Evolutionary conservation across 805 yeast genomes (phyloP).

Genomic region (Candida hungchunana): DNA sequence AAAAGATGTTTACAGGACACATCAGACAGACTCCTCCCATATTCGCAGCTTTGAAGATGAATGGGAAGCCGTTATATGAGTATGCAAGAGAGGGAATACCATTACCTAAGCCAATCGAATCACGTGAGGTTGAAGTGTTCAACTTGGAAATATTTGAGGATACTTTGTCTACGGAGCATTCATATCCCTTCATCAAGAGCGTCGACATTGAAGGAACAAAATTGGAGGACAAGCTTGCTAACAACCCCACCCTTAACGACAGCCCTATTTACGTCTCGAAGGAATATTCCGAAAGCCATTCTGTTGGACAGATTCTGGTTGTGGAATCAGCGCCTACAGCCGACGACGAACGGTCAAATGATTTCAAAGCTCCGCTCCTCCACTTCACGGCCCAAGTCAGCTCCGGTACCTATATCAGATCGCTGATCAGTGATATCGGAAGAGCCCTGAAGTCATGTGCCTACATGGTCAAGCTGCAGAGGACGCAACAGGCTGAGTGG

Average conservation of each 20-base stretch:
- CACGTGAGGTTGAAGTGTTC: constrained; percentile 63
- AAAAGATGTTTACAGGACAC: constrained; percentile 70
- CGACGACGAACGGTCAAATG: constrained; percentile 33
- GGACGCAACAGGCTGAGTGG: constrained; percentile 84
- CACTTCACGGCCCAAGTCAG: constrained; percentile 78
- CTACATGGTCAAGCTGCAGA: constrained; percentile 78
- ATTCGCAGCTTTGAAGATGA: constrained; percentile 88
- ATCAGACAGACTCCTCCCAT: constrained; percentile 92
- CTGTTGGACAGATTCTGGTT: constrained; percentile 34
- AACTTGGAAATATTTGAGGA: constrained; percentile 51
- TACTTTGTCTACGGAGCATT: constrained; percentile 51
- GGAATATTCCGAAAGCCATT: constrained; percentile 46
- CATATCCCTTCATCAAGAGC: constrained; percentile 41
- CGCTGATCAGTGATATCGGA: constrained; percentile 85
- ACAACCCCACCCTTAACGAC: constrained; percentile 49
- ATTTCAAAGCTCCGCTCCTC: constrained; percentile 57
- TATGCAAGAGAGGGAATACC: constrained; percentile 88
- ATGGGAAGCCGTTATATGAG: constrained; percentile 90
- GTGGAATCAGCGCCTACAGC: constrained; percentile 36
- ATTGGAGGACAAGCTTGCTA: constrained; percentile 32
- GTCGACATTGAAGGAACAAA: constrained; percentile 52
- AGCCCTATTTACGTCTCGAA: constrained; percentile 57
- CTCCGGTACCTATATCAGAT: constrained; percentile 93
- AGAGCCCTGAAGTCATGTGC: constrained; percentile 75
- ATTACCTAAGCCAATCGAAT: constrained; percentile 76